Percentiles rank a stretch among this genome's conserved stretches.
Evolutionary conservation across 2,329 filamentous ascomycete genomes (phyloP).

Genomic region (Cercospora janseana): DNA sequence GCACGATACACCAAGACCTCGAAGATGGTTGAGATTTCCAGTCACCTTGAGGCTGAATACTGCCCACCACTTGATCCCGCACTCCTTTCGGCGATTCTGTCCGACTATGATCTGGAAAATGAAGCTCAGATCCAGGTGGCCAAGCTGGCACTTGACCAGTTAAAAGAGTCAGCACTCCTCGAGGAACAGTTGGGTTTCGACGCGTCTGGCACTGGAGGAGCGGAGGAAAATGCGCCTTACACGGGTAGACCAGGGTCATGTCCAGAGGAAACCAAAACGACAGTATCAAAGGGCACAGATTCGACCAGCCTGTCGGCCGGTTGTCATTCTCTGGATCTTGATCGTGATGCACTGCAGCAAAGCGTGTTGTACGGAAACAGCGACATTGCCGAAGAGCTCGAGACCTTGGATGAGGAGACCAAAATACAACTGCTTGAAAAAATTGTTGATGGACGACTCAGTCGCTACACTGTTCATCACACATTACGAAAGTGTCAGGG

Average conservation of each 20-base stretch:
- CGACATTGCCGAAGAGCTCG: conserved; percentile 36
- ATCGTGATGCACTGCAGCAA: conserved; percentile 20
- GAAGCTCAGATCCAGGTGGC: conserved; percentile 54
- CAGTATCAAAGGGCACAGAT: conserved; percentile 51
- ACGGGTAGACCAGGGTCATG: conserved; percentile 36
- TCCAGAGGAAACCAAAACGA: conserved; percentile 39
- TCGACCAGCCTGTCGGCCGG: conserved; percentile 51
- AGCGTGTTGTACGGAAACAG: conserved; percentile 28
- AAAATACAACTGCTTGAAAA: conserved; percentile 63
- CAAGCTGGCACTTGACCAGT: conserved; percentile 58
- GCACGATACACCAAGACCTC: conserved; percentile 6
- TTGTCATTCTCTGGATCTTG: conserved; percentile 40
- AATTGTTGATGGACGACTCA: conserved; percentile 68
- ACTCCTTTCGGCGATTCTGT: conserved; percentile 70
- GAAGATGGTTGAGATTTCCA: conserved; percentile 33
- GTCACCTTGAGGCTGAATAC: conserved; percentile 61
- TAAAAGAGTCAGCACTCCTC: conserved; percentile 62
- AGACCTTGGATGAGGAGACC: conserved; percentile 54
- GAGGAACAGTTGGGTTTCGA: conserved; percentile 73
- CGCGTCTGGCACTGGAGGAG: conserved; percentile 65
- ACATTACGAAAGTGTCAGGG: conserved; percentile 66
- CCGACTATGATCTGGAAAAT: conserved; percentile 66
- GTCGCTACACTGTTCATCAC: conserved; percentile 62
- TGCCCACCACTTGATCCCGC: conserved; percentile 73
- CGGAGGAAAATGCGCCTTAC: conserved; percentile 25